A percentile compares a stretch with the other conserved stretches of the same genome.
These are phyloP conservation scores for Pseudogymnoascus sp. DNA, from an alignment of 2,329 filamentous ascomycete genomes.

Conservation along the genomic window DNA sequence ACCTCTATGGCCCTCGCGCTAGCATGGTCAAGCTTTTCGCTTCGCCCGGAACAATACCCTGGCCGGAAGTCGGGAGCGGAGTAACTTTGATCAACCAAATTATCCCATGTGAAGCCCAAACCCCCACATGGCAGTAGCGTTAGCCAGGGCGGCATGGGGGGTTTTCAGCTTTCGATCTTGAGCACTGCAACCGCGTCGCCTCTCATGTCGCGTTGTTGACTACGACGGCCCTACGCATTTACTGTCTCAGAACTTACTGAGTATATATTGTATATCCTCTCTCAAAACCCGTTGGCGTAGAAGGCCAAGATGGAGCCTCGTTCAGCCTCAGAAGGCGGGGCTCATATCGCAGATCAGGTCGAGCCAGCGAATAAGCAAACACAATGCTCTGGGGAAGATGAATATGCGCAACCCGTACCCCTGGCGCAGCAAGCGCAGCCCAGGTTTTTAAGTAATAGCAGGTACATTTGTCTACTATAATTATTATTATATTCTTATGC, in stretches of 20 bases:
- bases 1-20: neutral
- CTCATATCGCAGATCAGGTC: constrained; percentile 3
- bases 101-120: constrained; percentile 6
- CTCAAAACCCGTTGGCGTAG: neutral
- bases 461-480: neutral
- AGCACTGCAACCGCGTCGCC: constrained; percentile 1
- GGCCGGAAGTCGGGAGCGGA: constrained; percentile 3
- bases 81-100: constrained; percentile 1
- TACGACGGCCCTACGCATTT: neutral
- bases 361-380: constrained; percentile 7
- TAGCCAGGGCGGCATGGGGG: neutral
- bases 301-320: neutral
- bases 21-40: constrained; percentile 10
- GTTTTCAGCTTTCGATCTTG: constrained; percentile 4
- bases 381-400: neutral
- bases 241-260: neutral
- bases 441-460: neutral
- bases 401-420: neutral
- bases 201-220: neutral
- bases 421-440: neutral
- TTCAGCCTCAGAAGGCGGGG: constrained; percentile 10
- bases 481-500: neutral
- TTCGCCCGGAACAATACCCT: constrained; percentile 10
- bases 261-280: neutral
- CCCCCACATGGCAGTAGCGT: constrained; percentile 8